Evolutionary conservation across 2,329 filamentous ascomycete species (phyloP).

Genomic region (Sporothrix brunneoviolacea): DNA sequence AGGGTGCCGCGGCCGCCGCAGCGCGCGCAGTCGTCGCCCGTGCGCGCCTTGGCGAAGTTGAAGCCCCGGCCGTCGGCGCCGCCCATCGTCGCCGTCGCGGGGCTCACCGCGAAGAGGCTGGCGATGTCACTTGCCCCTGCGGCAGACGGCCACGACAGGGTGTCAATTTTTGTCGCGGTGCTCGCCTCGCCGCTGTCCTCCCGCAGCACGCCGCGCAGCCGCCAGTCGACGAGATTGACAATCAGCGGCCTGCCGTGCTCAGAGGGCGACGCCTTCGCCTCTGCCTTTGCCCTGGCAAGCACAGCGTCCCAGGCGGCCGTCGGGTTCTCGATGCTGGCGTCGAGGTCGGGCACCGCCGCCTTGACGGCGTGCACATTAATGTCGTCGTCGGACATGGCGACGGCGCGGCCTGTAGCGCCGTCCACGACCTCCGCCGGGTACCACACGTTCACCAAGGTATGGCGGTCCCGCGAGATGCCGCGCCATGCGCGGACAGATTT

Average conservation of each 20-base stretch:
- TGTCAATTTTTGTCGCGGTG: too few relatives aligned
- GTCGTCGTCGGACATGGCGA: conserved; percentile 24
- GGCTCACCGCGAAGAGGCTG: not conserved
- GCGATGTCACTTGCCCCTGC: not conserved
- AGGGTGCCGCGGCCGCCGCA: conserved; percentile 57
- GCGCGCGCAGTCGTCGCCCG: conserved; percentile 66
- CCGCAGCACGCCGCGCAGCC: conserved; percentile 19
- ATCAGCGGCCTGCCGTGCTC: conserved; percentile 22
- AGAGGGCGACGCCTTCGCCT: conserved; percentile 11
- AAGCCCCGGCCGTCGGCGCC: conserved; percentile 31
- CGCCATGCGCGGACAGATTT: conserved; percentile 43
- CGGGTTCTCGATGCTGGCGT: conserved; percentile 59
- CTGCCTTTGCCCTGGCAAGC: conserved; percentile 23
- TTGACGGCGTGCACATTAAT: conserved; percentile 58
- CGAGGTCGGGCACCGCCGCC: conserved; percentile 57
- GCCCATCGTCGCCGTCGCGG: not conserved
- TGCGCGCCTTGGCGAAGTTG: conserved; percentile 57
- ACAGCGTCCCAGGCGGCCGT: conserved; percentile 41
- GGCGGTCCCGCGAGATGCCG: conserved; percentile 61
- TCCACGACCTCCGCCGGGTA: conserved; percentile 37
- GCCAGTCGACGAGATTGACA: conserved; percentile 33
- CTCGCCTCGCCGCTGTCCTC: not conserved
- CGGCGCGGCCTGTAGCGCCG: conserved; percentile 14
- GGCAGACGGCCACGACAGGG: conserved; percentile 7
- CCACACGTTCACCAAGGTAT: conserved; percentile 63